Conservation (phyloP, 352 stramenopile genomes). For the Pythium dissimile region DNA sequence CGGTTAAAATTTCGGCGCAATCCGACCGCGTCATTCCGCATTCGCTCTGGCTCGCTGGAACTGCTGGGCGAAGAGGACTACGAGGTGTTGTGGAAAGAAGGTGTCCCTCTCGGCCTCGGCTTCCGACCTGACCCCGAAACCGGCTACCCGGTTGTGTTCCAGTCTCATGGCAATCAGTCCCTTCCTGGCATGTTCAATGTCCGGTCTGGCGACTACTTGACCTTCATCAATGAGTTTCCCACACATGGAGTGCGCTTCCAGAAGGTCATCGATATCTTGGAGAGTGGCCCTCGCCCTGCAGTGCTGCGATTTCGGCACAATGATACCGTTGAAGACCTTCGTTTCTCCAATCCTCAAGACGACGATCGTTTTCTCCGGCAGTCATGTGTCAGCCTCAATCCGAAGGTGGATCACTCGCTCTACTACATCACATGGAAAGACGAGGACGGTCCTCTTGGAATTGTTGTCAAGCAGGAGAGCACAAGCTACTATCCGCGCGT, state of each 20-base stretch:
- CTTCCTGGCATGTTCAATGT: slow-evolving; percentile 87
- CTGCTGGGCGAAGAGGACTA: slow-evolving; percentile 83
- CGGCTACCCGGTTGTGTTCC: slow-evolving; percentile 72
- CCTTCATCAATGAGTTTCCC: slow-evolving; percentile 87
- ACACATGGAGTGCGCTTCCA: slow-evolving; percentile 79
- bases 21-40: slow-evolving; percentile 62
- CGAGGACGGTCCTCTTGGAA: slow-evolving; percentile 78
- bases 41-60: slow-evolving; percentile 66
- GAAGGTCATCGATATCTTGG: slow-evolving; percentile 84
- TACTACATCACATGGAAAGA: slow-evolving; percentile 91
- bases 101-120: slow-evolving; percentile 74
- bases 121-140: slow-evolving; percentile 78
- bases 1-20: slow-evolving; percentile 71
- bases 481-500: slow-evolving; percentile 85
- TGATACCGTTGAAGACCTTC: slow-evolving; percentile 57
- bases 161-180: slow-evolving; percentile 72
- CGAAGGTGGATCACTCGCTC: slow-evolving; percentile 78
- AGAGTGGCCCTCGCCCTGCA: slow-evolving; percentile 69
- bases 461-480: slow-evolving; percentile 86
- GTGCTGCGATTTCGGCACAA: slow-evolving; percentile 85
- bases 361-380: slow-evolving; percentile 59
- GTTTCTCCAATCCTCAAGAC: slow-evolving; percentile 67
- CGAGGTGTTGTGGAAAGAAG: slow-evolving; percentile 83
- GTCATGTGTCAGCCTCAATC: slow-evolving; percentile 76
- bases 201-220: slow-evolving; percentile 69